phyloP scores from a whole-genome alignment of 2,329 filamentous ascomycete species.

The Fusarium nodosum region DNA sequence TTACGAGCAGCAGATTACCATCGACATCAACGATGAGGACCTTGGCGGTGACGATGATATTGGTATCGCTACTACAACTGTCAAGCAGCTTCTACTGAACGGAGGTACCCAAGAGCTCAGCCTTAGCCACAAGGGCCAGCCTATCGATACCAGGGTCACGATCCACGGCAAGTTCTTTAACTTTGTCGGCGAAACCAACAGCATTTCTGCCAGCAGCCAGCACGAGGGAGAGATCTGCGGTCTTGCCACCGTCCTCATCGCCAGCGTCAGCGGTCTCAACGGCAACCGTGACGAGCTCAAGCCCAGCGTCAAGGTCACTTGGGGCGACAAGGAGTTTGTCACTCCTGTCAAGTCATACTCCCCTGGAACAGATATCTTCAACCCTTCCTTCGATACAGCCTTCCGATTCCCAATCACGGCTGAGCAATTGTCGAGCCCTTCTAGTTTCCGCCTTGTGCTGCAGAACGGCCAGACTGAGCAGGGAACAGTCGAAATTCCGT shows the following conservation, averaged over 20 bases:
- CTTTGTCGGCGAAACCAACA: slow-evolving; percentile 41
- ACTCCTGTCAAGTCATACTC: slow-evolving; percentile 44
- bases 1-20: slow-evolving; percentile 42
- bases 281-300: slow-evolving; percentile 48
- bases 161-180: slow-evolving; percentile 45
- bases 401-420: slow-evolving; percentile 46
- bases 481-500: slow-evolving; percentile 40
- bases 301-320: slow-evolving; percentile 45
- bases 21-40: slow-evolving; percentile 46
- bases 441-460: slow-evolving; percentile 36
- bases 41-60: slow-evolving; percentile 46
- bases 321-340: slow-evolving; percentile 46
- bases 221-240: slow-evolving; percentile 46
- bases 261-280: slow-evolving; percentile 32
- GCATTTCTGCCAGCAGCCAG: slow-evolving; percentile 30
- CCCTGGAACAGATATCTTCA: slow-evolving; percentile 47
- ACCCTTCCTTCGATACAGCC: slow-evolving; percentile 44
- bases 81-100: slow-evolving; percentile 44
- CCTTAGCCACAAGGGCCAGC: slow-evolving; percentile 42
- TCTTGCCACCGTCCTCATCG: slow-evolving; percentile 45
- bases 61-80: slow-evolving; percentile 40
- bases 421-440: slow-evolving; percentile 33
- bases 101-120: slow-evolving; percentile 41
- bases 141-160: slow-evolving; percentile 39
- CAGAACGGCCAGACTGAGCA: slow-evolving; percentile 35